Evolutionary conservation across 2,329 filamentous ascomycete genomes (phyloP).

Genomic region (Fusarium neocosmosporiellum): DNA sequence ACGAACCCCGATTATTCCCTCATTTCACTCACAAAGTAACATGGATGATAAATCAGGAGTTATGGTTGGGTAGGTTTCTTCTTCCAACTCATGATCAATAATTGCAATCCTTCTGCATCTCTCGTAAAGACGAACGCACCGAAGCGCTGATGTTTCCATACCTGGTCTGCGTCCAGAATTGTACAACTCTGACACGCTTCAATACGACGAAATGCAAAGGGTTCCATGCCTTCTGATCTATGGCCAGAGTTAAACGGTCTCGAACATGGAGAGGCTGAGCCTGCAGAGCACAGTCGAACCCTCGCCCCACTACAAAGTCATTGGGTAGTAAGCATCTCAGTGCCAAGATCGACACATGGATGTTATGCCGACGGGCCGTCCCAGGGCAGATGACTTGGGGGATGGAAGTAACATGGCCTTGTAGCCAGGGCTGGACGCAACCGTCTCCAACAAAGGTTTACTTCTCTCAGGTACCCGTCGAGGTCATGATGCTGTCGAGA

Average conservation of each 20-base stretch:
- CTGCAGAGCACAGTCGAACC: background rate
- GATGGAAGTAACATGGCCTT: background rate
- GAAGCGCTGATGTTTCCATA: background rate
- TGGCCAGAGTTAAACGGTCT: background rate
- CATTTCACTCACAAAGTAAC: background rate
- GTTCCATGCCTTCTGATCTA: background rate
- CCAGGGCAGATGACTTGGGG: background rate
- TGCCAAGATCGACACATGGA: background rate
- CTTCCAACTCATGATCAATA: background rate
- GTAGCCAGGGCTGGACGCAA: background rate
- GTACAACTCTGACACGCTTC: background rate
- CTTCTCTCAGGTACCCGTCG: background rate
- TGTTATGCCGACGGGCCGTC: background rate
- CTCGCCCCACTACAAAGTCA: background rate
- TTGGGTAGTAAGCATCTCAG: background rate
- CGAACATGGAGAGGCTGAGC: background rate
- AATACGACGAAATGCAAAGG: background rate
- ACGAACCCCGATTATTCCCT: background rate
- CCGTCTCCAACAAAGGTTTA: background rate
- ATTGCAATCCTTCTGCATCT: background rate
- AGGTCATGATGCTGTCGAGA: background rate
- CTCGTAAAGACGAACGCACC: background rate
- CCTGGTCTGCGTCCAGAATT: background rate
- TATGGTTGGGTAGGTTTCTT: fast-evolving
- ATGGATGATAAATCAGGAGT: no score